Evolutionary conservation across 2,329 filamentous ascomycete species (phyloP).

Genomic region (Westerdykella sp.): DNA sequence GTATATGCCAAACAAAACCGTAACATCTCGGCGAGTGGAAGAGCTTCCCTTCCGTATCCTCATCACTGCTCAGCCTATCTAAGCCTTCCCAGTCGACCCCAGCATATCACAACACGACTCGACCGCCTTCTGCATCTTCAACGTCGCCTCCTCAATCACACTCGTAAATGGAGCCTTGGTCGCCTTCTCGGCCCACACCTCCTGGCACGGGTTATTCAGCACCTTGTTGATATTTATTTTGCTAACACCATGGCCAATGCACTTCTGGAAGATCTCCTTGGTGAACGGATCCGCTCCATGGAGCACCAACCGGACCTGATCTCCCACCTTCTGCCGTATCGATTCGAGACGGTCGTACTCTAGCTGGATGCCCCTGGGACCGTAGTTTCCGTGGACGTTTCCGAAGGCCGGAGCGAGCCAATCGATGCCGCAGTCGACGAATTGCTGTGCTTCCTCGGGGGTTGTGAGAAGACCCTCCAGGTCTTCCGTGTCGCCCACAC

Average conservation of each 20-base stretch:
- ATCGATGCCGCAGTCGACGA: constrained; percentile 62
- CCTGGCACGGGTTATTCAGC: constrained; percentile 45
- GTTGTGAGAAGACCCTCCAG: constrained; percentile 57
- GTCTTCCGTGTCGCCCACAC: constrained; percentile 60
- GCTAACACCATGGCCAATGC: constrained; percentile 48
- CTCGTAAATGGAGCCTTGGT: constrained; percentile 46
- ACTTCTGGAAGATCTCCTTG: constrained; percentile 47
- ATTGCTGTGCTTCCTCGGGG: constrained; percentile 59
- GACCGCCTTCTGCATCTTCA: constrained; percentile 47
- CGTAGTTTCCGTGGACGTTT: constrained; percentile 40
- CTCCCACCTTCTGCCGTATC: constrained; percentile 43
- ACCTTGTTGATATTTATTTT: constrained; percentile 54
- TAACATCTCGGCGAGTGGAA: too few species aligned
- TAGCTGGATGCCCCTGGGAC: constrained; percentile 38
- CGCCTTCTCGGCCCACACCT: constrained; percentile 42
- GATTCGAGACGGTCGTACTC: constrained; percentile 52
- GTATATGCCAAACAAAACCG: too few species aligned
- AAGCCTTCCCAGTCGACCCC: constrained; percentile 29
- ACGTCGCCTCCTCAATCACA: constrained; percentile 48
- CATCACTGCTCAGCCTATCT: not conserved
- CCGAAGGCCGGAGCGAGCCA: constrained; percentile 66
- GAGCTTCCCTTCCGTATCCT: too few species aligned
- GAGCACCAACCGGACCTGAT: constrained; percentile 46
- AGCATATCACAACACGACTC: constrained; percentile 49
- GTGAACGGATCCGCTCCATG: constrained; percentile 53